phyloP scores from a whole-genome alignment of 805 yeast species.

The Zygoascus tannicola region DNA sequence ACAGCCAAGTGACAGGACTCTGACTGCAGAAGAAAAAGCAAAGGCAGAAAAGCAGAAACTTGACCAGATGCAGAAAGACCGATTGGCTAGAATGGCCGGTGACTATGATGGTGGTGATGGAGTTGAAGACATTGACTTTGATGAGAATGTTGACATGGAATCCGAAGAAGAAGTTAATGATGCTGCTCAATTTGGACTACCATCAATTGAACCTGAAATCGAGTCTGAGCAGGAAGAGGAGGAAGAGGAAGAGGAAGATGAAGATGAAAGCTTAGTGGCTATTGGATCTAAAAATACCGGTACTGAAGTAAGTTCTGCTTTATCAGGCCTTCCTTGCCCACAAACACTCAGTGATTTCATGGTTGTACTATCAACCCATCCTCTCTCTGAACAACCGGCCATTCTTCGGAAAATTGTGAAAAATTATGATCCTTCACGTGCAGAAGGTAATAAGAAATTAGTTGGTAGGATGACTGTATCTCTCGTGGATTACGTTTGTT shows the following conservation, averaged over 20 bases:
- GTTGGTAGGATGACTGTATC: slow-evolving; percentile 49
- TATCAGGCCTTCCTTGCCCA: slow-evolving; percentile 6
- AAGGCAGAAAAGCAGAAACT: slow-evolving; percentile 27
- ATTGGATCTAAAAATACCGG: neutral
- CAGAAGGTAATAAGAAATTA: slow-evolving; percentile 72
- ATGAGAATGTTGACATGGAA: slow-evolving; percentile 5
- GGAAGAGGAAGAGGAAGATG: slow-evolving; percentile 21
- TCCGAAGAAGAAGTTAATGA: slow-evolving; percentile 27
- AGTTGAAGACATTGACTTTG: neutral
- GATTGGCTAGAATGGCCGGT: slow-evolving; percentile 32
- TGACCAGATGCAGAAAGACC: slow-evolving; percentile 26
- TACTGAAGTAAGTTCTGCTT: neutral
- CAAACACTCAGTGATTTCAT: slow-evolving; percentile 4
- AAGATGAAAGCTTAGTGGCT: slow-evolving; percentile 11
- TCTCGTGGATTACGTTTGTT: slow-evolving; percentile 23
- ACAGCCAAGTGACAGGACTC: slow-evolving; percentile 33
- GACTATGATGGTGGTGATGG: slow-evolving; percentile 17
- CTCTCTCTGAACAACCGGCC: slow-evolving; percentile 38
- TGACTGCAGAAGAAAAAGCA: slow-evolving; percentile 34
- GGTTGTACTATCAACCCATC: slow-evolving; percentile 38
- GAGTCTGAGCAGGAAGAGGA: slow-evolving; percentile 29
- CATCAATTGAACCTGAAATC: slow-evolving; percentile 27
- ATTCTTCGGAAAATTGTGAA: slow-evolving; percentile 46
- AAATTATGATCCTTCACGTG: slow-evolving; percentile 64
- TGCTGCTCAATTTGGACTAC: slow-evolving; percentile 31